Percentiles rank a stretch among this genome's conserved stretches.
Conservation (phyloP, 345 rosid genomes). For the Eucalyptus sideroxylon region DNA sequence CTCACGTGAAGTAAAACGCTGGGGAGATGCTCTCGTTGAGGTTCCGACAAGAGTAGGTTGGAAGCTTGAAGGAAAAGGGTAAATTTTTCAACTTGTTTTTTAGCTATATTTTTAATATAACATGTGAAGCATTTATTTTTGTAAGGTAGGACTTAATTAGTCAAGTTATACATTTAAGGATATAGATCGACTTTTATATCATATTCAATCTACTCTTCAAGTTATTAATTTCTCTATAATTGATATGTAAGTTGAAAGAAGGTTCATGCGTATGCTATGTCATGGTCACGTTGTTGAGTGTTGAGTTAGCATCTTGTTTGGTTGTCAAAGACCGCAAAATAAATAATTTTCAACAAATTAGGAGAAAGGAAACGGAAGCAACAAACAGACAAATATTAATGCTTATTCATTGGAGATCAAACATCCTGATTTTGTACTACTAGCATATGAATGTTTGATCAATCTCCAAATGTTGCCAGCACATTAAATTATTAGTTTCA, state of each 20-base stretch:
- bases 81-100: too few relatives aligned
- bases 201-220: not conserved
- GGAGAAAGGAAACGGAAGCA: not conserved
- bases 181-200: not conserved
- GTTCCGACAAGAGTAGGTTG: too few relatives aligned
- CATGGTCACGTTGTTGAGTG: not conserved
- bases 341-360: not conserved
- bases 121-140: too few relatives aligned
- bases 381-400: not conserved
- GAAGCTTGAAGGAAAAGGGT: too few relatives aligned
- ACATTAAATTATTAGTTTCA: too few relatives aligned
- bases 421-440: not conserved
- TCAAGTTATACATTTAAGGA: not conserved
- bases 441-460: not conserved
- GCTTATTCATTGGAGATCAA: not conserved
- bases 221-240: not conserved
- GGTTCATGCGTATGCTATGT: not conserved
- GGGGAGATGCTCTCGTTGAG: too few relatives aligned
- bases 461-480: not conserved
- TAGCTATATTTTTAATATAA: too few relatives aligned
- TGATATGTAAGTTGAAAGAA: not conserved
- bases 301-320: not conserved
- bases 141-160: not conserved
- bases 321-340: not conserved
- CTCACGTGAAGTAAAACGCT: too few relatives aligned